A percentile compares a stretch with the other conserved stretches of the same genome.
Conservation (phyloP, 805 yeast genomes). For the Wickerhamiella allomyrinae region DNA sequence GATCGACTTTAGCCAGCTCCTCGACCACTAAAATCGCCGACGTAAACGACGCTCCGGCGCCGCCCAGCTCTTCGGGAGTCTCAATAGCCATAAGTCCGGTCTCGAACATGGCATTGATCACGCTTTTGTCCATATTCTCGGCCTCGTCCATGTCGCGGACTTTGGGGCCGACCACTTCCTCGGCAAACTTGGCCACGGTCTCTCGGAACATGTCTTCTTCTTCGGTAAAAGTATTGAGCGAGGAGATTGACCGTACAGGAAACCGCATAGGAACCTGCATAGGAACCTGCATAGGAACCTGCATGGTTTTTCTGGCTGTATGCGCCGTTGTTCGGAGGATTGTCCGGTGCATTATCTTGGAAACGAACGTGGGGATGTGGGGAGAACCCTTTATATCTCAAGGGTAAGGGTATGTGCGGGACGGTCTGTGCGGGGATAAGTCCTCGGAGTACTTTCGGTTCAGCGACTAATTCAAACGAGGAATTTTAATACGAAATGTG, state of each 20-base stretch:
- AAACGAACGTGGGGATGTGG: too few relatives aligned
- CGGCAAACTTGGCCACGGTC: slow-evolving; percentile 27
- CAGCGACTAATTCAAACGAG: too few relatives aligned
- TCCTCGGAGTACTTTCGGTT: too few relatives aligned
- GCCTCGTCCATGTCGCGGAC: slow-evolving; percentile 25
- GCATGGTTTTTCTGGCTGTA: too few relatives aligned
- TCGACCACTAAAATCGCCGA: slow-evolving; percentile 32
- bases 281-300: too few relatives aligned
- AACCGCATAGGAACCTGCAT: too few relatives aligned
- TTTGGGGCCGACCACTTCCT: slow-evolving; percentile 28
- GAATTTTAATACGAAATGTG: too few relatives aligned
- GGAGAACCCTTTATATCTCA: too few relatives aligned
- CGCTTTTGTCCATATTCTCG: slow-evolving; percentile 17
- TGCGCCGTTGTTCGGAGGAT: too few relatives aligned
- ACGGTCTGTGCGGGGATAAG: too few relatives aligned
- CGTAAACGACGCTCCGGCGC: slow-evolving; percentile 33
- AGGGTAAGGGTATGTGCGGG: too few relatives aligned
- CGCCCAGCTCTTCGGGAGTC: slow-evolving; percentile 33
- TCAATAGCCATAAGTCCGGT: slow-evolving; percentile 33
- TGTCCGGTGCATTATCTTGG: too few relatives aligned
- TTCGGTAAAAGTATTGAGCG: slow-evolving; percentile 26
- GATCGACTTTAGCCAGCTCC: slow-evolving; percentile 32
- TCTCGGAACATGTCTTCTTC: slow-evolving; percentile 31
- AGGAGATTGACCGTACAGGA: slow-evolving; percentile 8
- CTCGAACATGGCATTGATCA: slow-evolving; percentile 21